These are phyloP conservation scores for Uronychia setigera DNA, from an alignment of 73 alveolate genomes.

Conservation along the genomic window DNA sequence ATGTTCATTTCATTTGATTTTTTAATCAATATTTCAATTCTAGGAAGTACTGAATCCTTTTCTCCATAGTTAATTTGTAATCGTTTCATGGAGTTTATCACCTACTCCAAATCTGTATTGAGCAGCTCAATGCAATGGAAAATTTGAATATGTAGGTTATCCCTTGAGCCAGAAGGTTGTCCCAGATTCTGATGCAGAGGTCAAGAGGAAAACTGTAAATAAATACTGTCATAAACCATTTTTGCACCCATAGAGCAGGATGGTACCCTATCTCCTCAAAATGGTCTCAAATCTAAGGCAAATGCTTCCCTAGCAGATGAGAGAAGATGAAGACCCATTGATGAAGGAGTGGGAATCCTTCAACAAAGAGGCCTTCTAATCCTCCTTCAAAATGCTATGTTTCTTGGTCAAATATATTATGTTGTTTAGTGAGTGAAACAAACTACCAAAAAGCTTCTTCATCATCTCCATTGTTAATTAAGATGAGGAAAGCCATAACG, in stretches of 20 bases:
- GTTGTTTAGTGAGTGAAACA: constrained; percentile 20
- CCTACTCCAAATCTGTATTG: constrained; percentile 18
- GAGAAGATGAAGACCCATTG: constrained; percentile 31
- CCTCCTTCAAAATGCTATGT: constrained; percentile 10
- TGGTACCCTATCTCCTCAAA: constrained; percentile 19
- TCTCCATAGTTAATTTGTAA: background rate
- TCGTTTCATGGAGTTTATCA: background rate
- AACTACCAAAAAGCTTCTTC: constrained; percentile 57
- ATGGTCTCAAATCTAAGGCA: constrained; percentile 50
- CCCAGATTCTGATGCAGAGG: constrained; percentile 60
- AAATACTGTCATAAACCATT: constrained; percentile 61
- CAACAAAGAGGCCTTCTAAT: constrained; percentile 34
- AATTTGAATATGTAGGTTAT: constrained; percentile 29
- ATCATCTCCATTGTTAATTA: constrained; percentile 62
- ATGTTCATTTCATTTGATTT: background rate
- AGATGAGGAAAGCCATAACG: constrained; percentile 56
- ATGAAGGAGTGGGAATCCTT: constrained; percentile 37
- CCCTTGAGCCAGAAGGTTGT: constrained; percentile 45
- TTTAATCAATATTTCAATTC: background rate
- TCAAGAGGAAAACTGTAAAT: constrained; percentile 47
- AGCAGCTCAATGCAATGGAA: constrained; percentile 50
- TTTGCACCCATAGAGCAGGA: constrained; percentile 44
- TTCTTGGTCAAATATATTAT: background rate
- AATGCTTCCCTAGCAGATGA: constrained; percentile 21
- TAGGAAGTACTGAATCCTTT: background rate